phyloP scores from a whole-genome alignment of 306 rosid species.

The Spatholobus suberectus region DNA sequence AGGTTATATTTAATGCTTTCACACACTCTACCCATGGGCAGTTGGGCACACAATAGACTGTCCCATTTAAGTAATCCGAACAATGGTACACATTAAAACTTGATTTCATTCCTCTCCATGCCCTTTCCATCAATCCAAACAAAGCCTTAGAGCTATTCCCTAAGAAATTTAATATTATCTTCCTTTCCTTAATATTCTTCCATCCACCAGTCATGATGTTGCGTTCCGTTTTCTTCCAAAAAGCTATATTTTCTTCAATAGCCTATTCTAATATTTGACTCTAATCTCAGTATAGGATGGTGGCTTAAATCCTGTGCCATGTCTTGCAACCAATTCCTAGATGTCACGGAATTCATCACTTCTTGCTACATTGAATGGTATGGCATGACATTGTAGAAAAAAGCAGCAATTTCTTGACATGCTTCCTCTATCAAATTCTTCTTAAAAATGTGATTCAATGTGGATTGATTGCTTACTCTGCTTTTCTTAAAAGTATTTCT shows the following conservation, averaged over 20 bases:
- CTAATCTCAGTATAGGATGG: background rate
- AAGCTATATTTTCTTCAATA: slow-evolving; percentile 3
- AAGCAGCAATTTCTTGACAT: background rate
- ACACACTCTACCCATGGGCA: background rate
- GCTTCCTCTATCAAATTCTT: background rate
- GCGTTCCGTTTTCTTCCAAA: background rate
- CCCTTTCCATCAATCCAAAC: background rate
- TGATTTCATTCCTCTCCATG: background rate
- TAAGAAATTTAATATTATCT: background rate
- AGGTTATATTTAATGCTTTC: background rate
- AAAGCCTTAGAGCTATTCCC: background rate
- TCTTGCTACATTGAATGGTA: background rate
- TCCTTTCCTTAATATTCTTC: background rate
- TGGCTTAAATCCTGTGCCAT: background rate
- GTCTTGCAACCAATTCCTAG: background rate
- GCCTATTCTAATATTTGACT: background rate
- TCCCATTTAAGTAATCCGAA: background rate
- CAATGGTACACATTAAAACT: background rate
- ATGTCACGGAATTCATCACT: background rate
- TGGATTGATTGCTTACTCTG: background rate
- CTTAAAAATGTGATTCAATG: background rate
- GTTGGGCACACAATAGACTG: background rate
- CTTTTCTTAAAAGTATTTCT: background rate
- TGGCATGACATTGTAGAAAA: background rate
- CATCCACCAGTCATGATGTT: background rate